Base-by-base conservation (phyloP, 148 eudicot genomes). In the Selenicereus undatus region DNA sequence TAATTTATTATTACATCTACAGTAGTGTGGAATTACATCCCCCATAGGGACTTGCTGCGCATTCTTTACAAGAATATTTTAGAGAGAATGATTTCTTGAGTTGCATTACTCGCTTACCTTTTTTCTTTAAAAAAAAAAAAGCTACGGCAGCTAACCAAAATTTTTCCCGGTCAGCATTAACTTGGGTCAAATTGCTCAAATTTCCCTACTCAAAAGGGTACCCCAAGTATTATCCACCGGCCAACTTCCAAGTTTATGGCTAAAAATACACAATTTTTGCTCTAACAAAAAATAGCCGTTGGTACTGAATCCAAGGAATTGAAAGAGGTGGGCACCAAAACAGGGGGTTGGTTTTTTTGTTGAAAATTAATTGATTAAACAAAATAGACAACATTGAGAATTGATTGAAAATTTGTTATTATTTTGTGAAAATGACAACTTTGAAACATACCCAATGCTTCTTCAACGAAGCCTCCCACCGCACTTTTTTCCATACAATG, bases 341-440 rank as follows among this genome's bases (percentile, higher is more conserved):
- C 24, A 45, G 48, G 50, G 21, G 70, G 81, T 70, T 22, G 9
- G 27, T 48, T 20, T 32, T 32, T 29, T 43, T n/a, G 26, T 69
- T 43, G 65, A 78, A 70, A 78, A n/a, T n/a, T n/a, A 36, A 16
- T 39, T 71, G 56, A 78, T 17, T 78, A 36, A 77, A 45, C 5
- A 56, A 56, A 56, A 56, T 16, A 56, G 62, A 56, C 62, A 56
- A 20, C 4, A 16, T 56, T 20, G 22, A 16, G 7, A 56, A 56
- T 16, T 17, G n/a, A 56, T 16, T 17, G 62, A 56, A 56, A 18
- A 11, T 56, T 56, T 56, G 22, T 18, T 17, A 48, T 10, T 56
- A 56, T 48, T 70, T 60, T 56, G 5, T 26, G 50, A 60, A 62
- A 77, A 29, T 60, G 30, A 76, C 69, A 17, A 32, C 22, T 50